Evolutionary conservation across 2,329 filamentous ascomycete species (phyloP).

Genomic region (Aspergillus hortae): DNA sequence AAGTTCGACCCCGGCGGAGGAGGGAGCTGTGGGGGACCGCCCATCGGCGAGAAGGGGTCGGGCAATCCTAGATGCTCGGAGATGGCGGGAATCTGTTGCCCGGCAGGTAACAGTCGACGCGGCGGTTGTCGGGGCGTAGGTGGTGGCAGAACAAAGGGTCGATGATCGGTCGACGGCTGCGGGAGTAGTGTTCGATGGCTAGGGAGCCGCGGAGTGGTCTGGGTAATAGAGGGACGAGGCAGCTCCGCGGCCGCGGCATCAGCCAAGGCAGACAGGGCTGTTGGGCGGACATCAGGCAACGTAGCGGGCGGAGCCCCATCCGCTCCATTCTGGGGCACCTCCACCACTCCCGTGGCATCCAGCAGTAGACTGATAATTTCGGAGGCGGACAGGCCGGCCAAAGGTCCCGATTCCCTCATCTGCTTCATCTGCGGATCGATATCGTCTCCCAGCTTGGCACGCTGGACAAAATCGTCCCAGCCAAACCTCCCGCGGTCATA

Average conservation of each 20-base stretch:
- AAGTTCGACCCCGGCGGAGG: constrained; percentile 39
- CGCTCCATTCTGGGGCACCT: constrained; percentile 8
- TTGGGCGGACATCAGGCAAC: constrained; percentile 14
- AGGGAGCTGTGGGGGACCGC: constrained; percentile 37
- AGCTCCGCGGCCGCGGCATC: constrained; percentile 32
- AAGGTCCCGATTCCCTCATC: constrained; percentile 24
- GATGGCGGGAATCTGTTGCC: constrained; percentile 27
- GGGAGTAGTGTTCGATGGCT: constrained; percentile 29
- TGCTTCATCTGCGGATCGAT: constrained; percentile 39
- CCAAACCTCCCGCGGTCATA: constrained; percentile 33
- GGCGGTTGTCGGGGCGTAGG: constrained; percentile 28
- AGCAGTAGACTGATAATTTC: constrained; percentile 26
- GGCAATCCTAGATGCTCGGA: constrained; percentile 33
- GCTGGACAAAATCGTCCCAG: constrained; percentile 41
- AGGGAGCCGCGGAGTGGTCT: constrained; percentile 44
- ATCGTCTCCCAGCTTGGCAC: constrained; percentile 35
- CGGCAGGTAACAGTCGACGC: constrained; percentile 36
- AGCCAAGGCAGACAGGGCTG: constrained; percentile 34
- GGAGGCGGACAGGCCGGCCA: constrained; percentile 21
- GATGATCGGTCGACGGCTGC: constrained; percentile 27
- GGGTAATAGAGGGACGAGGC: constrained; percentile 29
- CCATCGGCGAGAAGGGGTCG: constrained; percentile 34
- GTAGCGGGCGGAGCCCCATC: constrained; percentile 8
- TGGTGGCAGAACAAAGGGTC: constrained; percentile 27
- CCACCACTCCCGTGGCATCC: constrained; percentile 25